Evolutionary conservation across 331 rosid species (phyloP), one percentile per base, ranked within the genome.

Genomic region (Stylosanthes scabra): DNA sequence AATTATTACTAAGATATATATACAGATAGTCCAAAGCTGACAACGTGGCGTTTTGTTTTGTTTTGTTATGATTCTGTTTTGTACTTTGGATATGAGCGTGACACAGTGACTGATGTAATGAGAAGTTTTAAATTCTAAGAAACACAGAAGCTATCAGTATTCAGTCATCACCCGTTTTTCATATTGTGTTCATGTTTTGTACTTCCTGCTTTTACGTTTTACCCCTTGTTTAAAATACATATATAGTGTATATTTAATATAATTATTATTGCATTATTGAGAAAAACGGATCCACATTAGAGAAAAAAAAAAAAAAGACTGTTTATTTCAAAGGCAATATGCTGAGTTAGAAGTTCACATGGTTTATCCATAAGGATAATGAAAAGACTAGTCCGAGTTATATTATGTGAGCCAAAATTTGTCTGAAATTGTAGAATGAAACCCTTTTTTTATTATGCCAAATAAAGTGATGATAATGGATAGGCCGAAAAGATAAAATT

Each of bases 31-130:
- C 56, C 49, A 59, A 59, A 4, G 61, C 78, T 34, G 10, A 64
- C 66, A 81, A 76, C 47, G 71, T 64, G 78, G n/a, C 51, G 14
- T 76, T 76, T 81, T 59, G 78, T 81, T n/a, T n/a, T n/a, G n/a
- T n/a, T 34, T 34, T 34, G 39, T 34, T 34, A 3, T 34, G 39
- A 34, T 34, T 34, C 39, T 58, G 14, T 76, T 76, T 81, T 59
- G 78, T 81, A 65, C 75, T 81, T 81, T 47, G 70, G 52, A 64
- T 59, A 39, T 66, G 37, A 12, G 50, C 34, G 45, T 39, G 12
- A 63, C 54, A 11, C 14, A n/a, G 55, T n/a, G 25, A 50, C 55
- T 63, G 71, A 51, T 71, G 62, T 49, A 37, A 29, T 50, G 47
- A 71, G 5, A 71, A 5, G 66, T 60, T 62, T 49, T 62, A 62